Base-by-base conservation (phyloP, 1,284 basidiomycete genomes). In the Puccinia triticina region DNA sequence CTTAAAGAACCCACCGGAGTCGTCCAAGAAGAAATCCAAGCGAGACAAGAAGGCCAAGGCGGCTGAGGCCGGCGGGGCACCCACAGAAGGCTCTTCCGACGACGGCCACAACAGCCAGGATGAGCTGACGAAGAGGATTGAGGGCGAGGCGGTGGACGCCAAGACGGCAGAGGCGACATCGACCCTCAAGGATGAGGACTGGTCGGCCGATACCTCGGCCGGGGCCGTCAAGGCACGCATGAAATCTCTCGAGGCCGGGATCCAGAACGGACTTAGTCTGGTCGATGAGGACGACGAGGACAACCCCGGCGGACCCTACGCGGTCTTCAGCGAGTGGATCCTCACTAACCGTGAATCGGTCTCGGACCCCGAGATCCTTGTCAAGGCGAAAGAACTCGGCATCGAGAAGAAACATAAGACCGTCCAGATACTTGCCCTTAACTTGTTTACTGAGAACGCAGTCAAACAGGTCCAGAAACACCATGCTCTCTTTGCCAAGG, bases 341-440 rank as follows among this genome's bases (percentile, higher is more conserved):
- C 89, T 92, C 85, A 94, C 95, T 84, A 92, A 93, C 85, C 90
- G 90, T 69, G 91, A 90, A 66, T 86, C 88, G 66, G 88, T 92
- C 5, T 61, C 71, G 21, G 69, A 72, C 37, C 89, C 92, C 82
- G 91, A 92, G 29, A 90, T 98, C 82, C 93, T 91, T 88, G 93
- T 94, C 88, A 95, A 95, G 89, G 93, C 93, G 4, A 93, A 96
- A 87, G 95, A 97, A 83, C 87, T 96, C 55, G 94, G 93, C 48
- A 93, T 99, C 84, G 94, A 94, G 86, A 96, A 94, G 90, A 99
- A 98, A 89, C 94, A 98, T 90, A 96, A 94, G 90, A 90, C 93
- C 0, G 89, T 97, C 46, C 90, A 94, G 83, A 92, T 96, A 79
- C 89, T 99, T 74, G 92, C 92, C 43, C 93, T 96, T 86, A 90